Percentiles rank a stretch among this genome's conserved stretches.
Conservation (phyloP, 108 stramenopile species). For the Skeletonema menzelii region DNA sequence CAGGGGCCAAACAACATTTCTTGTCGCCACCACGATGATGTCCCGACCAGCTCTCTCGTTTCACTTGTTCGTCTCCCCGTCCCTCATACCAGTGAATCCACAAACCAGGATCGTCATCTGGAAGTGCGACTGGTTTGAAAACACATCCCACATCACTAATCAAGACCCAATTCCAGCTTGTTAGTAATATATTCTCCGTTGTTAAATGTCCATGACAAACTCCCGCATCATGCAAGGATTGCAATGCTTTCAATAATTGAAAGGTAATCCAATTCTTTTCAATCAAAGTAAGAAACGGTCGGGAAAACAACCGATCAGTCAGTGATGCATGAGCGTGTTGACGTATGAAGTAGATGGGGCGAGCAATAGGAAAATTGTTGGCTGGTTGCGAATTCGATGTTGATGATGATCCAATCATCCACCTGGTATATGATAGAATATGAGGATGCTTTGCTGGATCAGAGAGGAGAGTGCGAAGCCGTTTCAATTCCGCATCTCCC, state of each 20-base stretch:
- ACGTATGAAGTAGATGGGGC: slow-evolving; percentile 76
- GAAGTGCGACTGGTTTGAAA: slow-evolving; percentile 73
- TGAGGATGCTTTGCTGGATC: slow-evolving; percentile 42
- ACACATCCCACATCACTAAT: slow-evolving; percentile 92
- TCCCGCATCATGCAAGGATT: slow-evolving; percentile 75
- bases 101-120: slow-evolving; percentile 92
- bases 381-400: slow-evolving; percentile 1
- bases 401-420: slow-evolving; percentile 29
- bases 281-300: slow-evolving; percentile 92
- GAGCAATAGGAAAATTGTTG: slow-evolving; percentile 1
- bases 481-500: slow-evolving; percentile 46
- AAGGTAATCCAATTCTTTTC: slow-evolving; percentile 95
- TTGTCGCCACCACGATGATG: slow-evolving; percentile 55
- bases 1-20: slow-evolving; percentile 96
- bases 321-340: slow-evolving; percentile 91
- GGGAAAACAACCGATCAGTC: slow-evolving; percentile 85
- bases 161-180: slow-evolving; percentile 91
- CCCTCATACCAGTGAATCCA: slow-evolving; percentile 94
- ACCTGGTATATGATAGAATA: slow-evolving; percentile 38
- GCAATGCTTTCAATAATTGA: slow-evolving; percentile 87
- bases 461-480: slow-evolving; percentile 35
- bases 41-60: background rate
- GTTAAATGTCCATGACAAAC: slow-evolving; percentile 95
- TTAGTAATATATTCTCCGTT: slow-evolving; percentile 92
- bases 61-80: slow-evolving; percentile 22